Percentiles rank a stretch among this genome's conserved stretches.
These are phyloP conservation scores for Prinsepia uniflora DNA, from an alignment of 306 rosid species.

Conservation along the genomic window DNA sequence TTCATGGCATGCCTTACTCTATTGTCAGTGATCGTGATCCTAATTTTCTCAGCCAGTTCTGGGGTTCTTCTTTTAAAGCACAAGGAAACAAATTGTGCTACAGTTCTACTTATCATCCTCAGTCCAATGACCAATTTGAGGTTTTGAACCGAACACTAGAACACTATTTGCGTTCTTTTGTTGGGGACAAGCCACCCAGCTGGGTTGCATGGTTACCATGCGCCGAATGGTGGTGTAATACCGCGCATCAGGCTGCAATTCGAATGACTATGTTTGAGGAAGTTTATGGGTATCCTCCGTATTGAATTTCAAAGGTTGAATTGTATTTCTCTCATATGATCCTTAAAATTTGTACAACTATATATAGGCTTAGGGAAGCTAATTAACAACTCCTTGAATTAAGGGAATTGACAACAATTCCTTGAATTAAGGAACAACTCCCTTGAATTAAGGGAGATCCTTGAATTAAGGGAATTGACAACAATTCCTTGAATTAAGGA, in stretches of 20 bases:
- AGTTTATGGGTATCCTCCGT: not conserved
- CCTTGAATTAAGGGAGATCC: too few relatives aligned
- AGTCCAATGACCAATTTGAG: not conserved
- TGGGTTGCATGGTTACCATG: not conserved
- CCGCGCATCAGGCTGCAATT: not conserved
- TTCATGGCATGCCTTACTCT: not conserved
- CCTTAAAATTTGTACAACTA: too few relatives aligned
- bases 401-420: too few relatives aligned
- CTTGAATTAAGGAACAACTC: too few relatives aligned
- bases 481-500: too few relatives aligned
- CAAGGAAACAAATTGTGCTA: not conserved
- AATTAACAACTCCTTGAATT: too few relatives aligned
- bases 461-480: too few relatives aligned
- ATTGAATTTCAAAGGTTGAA: too few relatives aligned
- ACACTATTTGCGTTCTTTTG: not conserved
- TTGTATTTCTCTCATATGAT: too few relatives aligned
- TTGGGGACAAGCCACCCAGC: not conserved
- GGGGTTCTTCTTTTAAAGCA: accelerated
- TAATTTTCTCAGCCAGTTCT: not conserved
- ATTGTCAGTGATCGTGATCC: not conserved
- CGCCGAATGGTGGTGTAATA: not conserved
- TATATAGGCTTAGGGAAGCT: too few relatives aligned
- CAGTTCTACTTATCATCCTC: not conserved
- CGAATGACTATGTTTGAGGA: not conserved
- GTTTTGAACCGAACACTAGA: not conserved